Base-by-base conservation (phyloP, 495 filamentous ascomycete species). In the Penicillium salamii region DNA sequence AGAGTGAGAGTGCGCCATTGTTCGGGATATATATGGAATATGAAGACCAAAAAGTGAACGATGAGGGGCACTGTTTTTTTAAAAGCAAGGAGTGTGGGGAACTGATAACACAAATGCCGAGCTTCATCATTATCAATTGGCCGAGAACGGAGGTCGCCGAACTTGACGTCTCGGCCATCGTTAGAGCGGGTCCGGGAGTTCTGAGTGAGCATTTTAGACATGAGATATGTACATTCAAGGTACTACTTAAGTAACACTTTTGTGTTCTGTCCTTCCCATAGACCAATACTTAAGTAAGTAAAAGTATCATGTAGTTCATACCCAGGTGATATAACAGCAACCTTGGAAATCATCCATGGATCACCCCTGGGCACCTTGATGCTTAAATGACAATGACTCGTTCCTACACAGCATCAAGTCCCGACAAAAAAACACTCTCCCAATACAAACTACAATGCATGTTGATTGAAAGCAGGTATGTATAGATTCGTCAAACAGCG, bases 1-100 rank as follows among this genome's bases (percentile, higher is more conserved):
- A 31, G 80, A 78, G 68, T 91, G 87, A 32, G 72, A 68, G 59
- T 76, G 72, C 13, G 70, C 60, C 70, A 74, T 74, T 38, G 7
- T 54, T 14, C 28, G 21, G 14, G 14, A 26, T 17, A 28, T 29
- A n/a, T n/a, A n/a, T n/a, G n/a, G 26, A 46, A 33, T 15, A 37
- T 42, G 24, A 49, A 42, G 40, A 37, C 32, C 39, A 28, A 20
- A 46, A 17, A 33, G 41, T 11, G 11, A 20, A 12, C 41, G 21
- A 46, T 45, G 58, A 61, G 61, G 58, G 61, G 58, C 61, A 64
- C 24, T 19, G 28, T 9, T 11, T 37, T 39, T 42, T n/a, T n/a
- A n/a, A 47, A 47, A 26, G 41, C 28, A 34, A 13, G 13, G 31
- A 37, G 45, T 33, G 58, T 59, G 55, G 55, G 52, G 55, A 51